Evolutionary conservation across 164 flowering plant genomes (phyloP).

Genomic region (Vitis riparia): DNA sequence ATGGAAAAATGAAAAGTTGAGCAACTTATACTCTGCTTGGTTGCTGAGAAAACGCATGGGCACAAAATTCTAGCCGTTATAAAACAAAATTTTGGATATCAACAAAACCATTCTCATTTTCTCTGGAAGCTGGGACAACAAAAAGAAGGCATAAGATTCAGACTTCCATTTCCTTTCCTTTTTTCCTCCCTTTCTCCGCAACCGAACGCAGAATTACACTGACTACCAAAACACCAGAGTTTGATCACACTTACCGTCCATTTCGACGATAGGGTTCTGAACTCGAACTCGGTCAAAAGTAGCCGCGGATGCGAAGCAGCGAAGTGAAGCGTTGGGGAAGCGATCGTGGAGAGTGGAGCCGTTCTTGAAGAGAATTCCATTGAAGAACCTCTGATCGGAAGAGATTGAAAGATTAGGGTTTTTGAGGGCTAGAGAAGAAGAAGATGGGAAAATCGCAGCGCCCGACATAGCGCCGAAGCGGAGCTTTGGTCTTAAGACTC

Average conservation of each 20-base stretch:
- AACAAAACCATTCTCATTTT: too few relatives aligned
- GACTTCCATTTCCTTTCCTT: not conserved
- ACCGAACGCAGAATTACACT: not conserved
- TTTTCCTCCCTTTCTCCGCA: slow-evolving; percentile 1
- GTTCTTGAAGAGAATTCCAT: slow-evolving; percentile 23
- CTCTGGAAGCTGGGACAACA: too few relatives aligned
- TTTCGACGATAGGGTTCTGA: slow-evolving; percentile 83
- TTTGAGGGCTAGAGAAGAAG: slow-evolving; percentile 16
- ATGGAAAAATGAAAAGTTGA: not conserved
- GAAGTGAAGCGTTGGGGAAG: slow-evolving; percentile 42
- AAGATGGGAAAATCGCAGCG: slow-evolving; percentile 21
- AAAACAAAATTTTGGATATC: too few relatives aligned
- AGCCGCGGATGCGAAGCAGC: slow-evolving; percentile 57
- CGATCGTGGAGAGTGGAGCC: slow-evolving; percentile 17
- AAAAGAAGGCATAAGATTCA: not conserved
- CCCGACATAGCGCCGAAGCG: slow-evolving; percentile 28
- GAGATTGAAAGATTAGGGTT: slow-evolving; percentile 19
- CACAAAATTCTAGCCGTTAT: too few relatives aligned
- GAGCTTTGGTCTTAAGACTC: not conserved
- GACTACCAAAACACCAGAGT: not conserved
- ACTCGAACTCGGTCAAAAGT: slow-evolving; percentile 52
- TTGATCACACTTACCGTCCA: slow-evolving; percentile 62
- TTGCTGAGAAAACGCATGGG: not conserved
- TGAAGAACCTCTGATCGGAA: slow-evolving; percentile 13
- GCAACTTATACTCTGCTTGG: not conserved